These are phyloP conservation scores for Lepidium didymum DNA, from an alignment of 345 rosid species.

Conservation along the genomic window DNA sequence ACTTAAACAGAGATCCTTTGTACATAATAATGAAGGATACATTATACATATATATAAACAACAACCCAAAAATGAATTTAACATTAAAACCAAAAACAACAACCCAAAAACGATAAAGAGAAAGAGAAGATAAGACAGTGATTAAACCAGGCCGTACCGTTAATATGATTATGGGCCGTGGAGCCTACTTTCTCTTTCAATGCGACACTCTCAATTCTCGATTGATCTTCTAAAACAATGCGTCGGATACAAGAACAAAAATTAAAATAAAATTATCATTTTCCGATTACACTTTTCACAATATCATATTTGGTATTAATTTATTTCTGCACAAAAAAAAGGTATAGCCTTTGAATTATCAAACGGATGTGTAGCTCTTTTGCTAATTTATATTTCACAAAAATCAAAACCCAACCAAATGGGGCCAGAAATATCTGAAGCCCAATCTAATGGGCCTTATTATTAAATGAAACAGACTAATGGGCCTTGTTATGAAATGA, in stretches of 20 bases:
- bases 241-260: slow-evolving; percentile 9
- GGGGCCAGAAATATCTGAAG: neutral
- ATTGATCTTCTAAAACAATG: slow-evolving; percentile 14
- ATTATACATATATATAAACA: neutral
- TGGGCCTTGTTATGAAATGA: neutral
- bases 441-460: neutral
- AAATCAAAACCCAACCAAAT: neutral
- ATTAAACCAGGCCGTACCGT: slow-evolving; percentile 24
- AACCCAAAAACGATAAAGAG: neutral
- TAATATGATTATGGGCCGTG: slow-evolving; percentile 32
- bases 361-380: neutral
- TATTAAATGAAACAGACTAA: neutral
- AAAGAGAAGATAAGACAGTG: slow-evolving; percentile 8
- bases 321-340: too few relatives aligned
- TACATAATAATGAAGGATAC: neutral
- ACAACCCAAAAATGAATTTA: slow-evolving; percentile 2
- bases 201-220: slow-evolving; percentile 24
- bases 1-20: too few relatives aligned
- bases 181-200: slow-evolving; percentile 28
- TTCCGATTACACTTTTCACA: neutral
- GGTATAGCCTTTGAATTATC: too few relatives aligned
- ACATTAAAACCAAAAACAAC: too few relatives aligned
- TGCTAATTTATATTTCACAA: neutral
- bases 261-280: neutral
- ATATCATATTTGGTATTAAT: too few relatives aligned